Evolutionary conservation across 2,329 filamentous ascomycete species (phyloP), one percentile per base, ranked within the genome.

Genomic region (Ploettnerulaceae sp.): DNA sequence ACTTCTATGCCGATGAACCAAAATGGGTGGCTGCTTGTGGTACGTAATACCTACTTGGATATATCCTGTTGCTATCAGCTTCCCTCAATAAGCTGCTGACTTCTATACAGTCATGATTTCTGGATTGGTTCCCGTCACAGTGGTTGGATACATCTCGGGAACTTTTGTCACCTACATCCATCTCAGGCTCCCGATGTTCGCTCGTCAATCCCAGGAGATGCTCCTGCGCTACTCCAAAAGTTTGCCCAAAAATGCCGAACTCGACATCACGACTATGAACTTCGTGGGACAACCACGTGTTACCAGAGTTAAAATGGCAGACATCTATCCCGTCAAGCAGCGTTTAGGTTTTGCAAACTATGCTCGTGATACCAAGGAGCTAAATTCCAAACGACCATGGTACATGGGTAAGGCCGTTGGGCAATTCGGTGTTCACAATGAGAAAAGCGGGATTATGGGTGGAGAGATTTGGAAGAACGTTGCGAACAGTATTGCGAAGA

Each of bases 101-200:
- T 48, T 22, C 37, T 26, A 9, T 53, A 4, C 39, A 84, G 80
- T 81, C 47, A 66, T 76, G 37, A 59, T 77, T 40, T 79, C 74
- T 51, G 80, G 83, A 56, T 63, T 82, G 28, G 65, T 85, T 7
- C 87, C 87, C 2, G 69, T 89, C 57, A 47, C 79, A 26, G 78
- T 82, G 58, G 72, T 88, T 17, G 71, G 75, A 26, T 84, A 81
- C 63, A 75, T 76, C 36, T 80, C 82, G 2, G 72, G 78, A 0
- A 84, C 87, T 3, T 86, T 85, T 60, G 85, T 91, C 6, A 80
- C 81, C 31, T 81, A 82, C 60, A 73, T 93, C 49, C 79, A 86
- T 64, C 68, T 93, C 39, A 75, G 77, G 17, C 71, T 90, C 1
- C 88, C 88, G 0, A 63, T 71, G 0, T 76, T 75, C 55, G 85